Conservation (phyloP, 441 rosid genomes). For the Viola pubescens region DNA sequence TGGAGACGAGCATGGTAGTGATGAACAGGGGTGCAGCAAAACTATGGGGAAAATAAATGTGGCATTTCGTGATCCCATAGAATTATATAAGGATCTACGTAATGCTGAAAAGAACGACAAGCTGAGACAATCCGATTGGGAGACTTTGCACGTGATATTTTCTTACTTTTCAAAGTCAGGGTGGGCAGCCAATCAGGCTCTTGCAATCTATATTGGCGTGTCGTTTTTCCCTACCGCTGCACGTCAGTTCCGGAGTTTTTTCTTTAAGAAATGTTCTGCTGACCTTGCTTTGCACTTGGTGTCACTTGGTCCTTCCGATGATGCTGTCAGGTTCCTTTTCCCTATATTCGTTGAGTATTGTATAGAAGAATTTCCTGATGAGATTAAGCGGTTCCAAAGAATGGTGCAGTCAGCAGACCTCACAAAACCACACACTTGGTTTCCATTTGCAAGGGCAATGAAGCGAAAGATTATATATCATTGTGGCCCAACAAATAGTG, state of each 20-base stretch:
- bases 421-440: conserved; percentile 87
- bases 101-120: conserved; percentile 29
- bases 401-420: conserved; percentile 73
- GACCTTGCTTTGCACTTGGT: conserved; percentile 42
- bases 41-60: conserved; percentile 15
- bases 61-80: conserved; percentile 42
- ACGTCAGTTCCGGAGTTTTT: conserved; percentile 38
- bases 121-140: conserved; percentile 33
- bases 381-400: conserved; percentile 54
- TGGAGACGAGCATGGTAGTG: conserved; percentile 14
- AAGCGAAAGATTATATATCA: conserved; percentile 81
- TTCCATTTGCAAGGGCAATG: conserved; percentile 89
- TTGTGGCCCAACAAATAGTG: conserved; percentile 95
- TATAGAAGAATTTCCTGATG: conserved; percentile 61
- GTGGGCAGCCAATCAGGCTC: conserved; percentile 83
- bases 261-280: conserved; percentile 38
- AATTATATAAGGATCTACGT: conserved; percentile 40
- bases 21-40: conserved; percentile 5
- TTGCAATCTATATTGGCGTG: conserved; percentile 67
- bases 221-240: conserved; percentile 77
- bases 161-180: conserved; percentile 44
- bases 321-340: conserved; percentile 62
- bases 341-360: conserved; percentile 82
- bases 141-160: conserved; percentile 45
- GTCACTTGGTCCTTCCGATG: conserved; percentile 56